phyloP scores from a whole-genome alignment of 495 filamentous ascomycete species.

The Penicillium psychrofluorescens region DNA sequence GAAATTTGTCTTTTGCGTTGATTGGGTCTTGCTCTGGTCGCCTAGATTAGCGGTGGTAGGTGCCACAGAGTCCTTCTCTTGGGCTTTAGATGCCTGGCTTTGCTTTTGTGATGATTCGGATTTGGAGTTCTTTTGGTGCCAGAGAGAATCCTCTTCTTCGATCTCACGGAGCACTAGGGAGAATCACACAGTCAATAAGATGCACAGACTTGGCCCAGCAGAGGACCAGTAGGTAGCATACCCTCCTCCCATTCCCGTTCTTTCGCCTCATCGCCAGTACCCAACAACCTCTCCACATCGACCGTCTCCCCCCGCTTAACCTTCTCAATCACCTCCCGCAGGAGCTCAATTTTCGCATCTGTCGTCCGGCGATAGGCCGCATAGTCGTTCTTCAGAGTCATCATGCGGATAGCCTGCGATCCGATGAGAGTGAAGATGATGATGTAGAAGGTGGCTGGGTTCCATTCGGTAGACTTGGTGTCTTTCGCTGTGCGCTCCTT shows the following conservation, averaged over 20 bases:
- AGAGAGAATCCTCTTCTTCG: slow-evolving; percentile 65
- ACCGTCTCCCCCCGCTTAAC: slow-evolving; percentile 82
- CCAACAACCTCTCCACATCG: slow-evolving; percentile 77
- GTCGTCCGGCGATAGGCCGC: slow-evolving; percentile 62
- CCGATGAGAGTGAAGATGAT: slow-evolving; percentile 86
- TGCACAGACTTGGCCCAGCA: too few relatives aligned
- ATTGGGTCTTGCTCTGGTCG: slow-evolving; percentile 7
- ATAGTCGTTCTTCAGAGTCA: slow-evolving; percentile 70
- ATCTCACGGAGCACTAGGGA: slow-evolving; percentile 67
- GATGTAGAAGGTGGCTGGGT: slow-evolving; percentile 90
- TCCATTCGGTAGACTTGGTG: slow-evolving; percentile 64
- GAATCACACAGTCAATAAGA: slow-evolving; percentile 1
- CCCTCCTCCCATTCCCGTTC: slow-evolving; percentile 88
- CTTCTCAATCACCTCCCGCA: slow-evolving; percentile 77
- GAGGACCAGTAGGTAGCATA: slow-evolving; percentile 22
- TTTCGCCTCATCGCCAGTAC: slow-evolving; percentile 65
- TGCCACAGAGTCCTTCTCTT: slow-evolving; percentile 11
- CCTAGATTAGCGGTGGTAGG: slow-evolving; percentile 6
- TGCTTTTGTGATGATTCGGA: slow-evolving; percentile 2
- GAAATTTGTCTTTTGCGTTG: slow-evolving; percentile 27
- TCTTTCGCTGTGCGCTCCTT: slow-evolving; percentile 26
- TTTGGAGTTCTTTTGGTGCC: slow-evolving; percentile 35
- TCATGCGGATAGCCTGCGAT: slow-evolving; percentile 88
- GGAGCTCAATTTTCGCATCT: slow-evolving; percentile 67
- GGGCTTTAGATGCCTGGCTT: slow-evolving; percentile 3